A percentile compares a stretch with the other conserved stretches of the same genome.
phyloP scores from a whole-genome alignment of 2,329 filamentous ascomycete species.

The Ophiosphaerella korrae region DNA sequence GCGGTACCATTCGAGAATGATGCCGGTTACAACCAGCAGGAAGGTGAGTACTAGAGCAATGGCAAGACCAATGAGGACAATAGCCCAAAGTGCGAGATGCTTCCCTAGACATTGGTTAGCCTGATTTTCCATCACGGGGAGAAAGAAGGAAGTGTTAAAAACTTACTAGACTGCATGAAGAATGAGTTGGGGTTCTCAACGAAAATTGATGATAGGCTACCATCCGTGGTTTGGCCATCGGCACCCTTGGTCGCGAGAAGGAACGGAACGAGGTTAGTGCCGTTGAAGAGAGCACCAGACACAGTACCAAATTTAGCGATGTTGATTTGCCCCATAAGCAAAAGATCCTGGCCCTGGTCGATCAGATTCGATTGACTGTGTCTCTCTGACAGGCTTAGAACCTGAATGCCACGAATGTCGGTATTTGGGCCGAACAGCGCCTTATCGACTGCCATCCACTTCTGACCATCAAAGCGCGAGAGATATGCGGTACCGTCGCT shows the following conservation, averaged over 20 bases:
- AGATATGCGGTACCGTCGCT: slow-evolving; percentile 74
- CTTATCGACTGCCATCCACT: slow-evolving; percentile 68
- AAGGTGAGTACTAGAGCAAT: slow-evolving; percentile 79
- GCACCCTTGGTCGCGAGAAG: slow-evolving; percentile 70
- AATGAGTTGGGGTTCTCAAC: slow-evolving; percentile 76
- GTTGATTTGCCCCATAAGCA: slow-evolving; percentile 83
- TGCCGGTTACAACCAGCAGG: slow-evolving; percentile 74
- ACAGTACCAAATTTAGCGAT: slow-evolving; percentile 78
- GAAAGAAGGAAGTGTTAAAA: neutral
- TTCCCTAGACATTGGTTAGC: slow-evolving; percentile 47
- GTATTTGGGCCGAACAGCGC: slow-evolving; percentile 67
- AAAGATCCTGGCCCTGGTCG: slow-evolving; percentile 69
- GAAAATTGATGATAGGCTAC: slow-evolving; percentile 82
- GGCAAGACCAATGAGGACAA: slow-evolving; percentile 80
- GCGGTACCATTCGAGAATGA: slow-evolving; percentile 75
- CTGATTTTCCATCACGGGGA: neutral
- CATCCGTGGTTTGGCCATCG: slow-evolving; percentile 62
- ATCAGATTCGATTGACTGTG: slow-evolving; percentile 71
- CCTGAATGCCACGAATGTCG: slow-evolving; percentile 77
- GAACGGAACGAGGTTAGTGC: slow-evolving; percentile 77
- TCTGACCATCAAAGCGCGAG: slow-evolving; percentile 77
- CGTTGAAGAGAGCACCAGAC: slow-evolving; percentile 87
- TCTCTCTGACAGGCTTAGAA: slow-evolving; percentile 72
- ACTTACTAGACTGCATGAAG: slow-evolving; percentile 69
- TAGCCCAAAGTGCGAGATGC: slow-evolving; percentile 72